Conservation (phyloP, 164 flowering plant genomes). For the Santalum album region DNA sequence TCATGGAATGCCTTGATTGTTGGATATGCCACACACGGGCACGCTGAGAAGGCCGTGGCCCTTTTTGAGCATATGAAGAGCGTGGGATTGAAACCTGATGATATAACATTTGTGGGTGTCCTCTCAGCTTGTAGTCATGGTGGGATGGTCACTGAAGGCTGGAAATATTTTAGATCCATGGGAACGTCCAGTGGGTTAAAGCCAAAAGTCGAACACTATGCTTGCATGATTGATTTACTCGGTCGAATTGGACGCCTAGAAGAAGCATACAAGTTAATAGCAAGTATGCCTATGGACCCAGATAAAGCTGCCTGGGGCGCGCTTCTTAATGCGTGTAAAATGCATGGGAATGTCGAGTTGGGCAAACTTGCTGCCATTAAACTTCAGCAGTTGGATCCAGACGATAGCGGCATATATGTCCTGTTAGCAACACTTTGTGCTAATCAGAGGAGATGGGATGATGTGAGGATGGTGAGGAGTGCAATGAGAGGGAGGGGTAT, state of each 20-base stretch:
- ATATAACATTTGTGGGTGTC: slow-evolving; percentile 45
- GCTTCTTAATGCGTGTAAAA: slow-evolving; percentile 42
- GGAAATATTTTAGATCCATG: slow-evolving; percentile 28
- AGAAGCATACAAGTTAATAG: slow-evolving; percentile 36
- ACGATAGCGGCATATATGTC: slow-evolving; percentile 44
- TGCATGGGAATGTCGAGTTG: slow-evolving; percentile 40
- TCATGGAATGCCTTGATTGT: slow-evolving; percentile 54
- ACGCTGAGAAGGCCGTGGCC: slow-evolving; percentile 25
- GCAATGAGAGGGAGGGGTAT: slow-evolving; percentile 39
- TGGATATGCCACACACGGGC: slow-evolving; percentile 42
- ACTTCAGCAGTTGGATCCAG: slow-evolving; percentile 32
- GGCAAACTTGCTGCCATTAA: slow-evolving; percentile 34
- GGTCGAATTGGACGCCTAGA: slow-evolving; percentile 38
- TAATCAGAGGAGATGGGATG: slow-evolving; percentile 33
- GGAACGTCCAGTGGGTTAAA: slow-evolving; percentile 18
- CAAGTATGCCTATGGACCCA: slow-evolving; percentile 42
- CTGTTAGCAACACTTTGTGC: slow-evolving; percentile 38
- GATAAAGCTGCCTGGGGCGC: slow-evolving; percentile 56
- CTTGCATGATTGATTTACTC: slow-evolving; percentile 45
- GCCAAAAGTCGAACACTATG: slow-evolving; percentile 45
- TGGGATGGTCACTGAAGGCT: slow-evolving; percentile 35
- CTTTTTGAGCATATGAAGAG: slow-evolving; percentile 33
- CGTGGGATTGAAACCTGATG: slow-evolving; percentile 26
- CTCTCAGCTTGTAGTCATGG: too few species aligned
- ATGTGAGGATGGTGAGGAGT: slow-evolving; percentile 39